A percentile compares a stretch with the other conserved stretches of the same genome.
Conservation (phyloP, 805 yeast genomes). For the Debaryomyces prosopidis region DNA sequence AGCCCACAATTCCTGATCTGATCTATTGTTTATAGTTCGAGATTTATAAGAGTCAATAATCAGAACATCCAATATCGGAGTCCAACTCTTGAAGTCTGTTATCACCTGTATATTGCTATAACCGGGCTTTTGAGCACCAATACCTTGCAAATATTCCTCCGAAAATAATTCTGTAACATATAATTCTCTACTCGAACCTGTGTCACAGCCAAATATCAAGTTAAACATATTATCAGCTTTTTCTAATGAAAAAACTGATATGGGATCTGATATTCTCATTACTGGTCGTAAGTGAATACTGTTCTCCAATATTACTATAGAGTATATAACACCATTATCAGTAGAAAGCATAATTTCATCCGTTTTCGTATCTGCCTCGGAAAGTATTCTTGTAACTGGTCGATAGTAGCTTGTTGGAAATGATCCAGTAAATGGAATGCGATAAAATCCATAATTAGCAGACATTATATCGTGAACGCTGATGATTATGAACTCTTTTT, state of each 20-base stretch:
- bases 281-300: slow-evolving; percentile 26
- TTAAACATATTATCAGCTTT: slow-evolving; percentile 14
- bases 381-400: slow-evolving; percentile 21
- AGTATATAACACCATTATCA: slow-evolving; percentile 34
- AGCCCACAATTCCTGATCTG: slow-evolving; percentile 45
- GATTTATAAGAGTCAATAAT: slow-evolving; percentile 27
- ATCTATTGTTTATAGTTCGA: slow-evolving; percentile 15
- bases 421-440: slow-evolving; percentile 19
- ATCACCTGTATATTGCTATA: slow-evolving; percentile 24
- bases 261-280: slow-evolving; percentile 34
- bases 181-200: slow-evolving; percentile 39
- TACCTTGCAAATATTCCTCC: slow-evolving; percentile 7
- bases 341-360: slow-evolving; percentile 36
- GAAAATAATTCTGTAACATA: slow-evolving; percentile 24
- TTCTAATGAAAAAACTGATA: slow-evolving; percentile 34
- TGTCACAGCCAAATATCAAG: slow-evolving; percentile 41
- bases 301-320: slow-evolving; percentile 22
- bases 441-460: slow-evolving; percentile 41
- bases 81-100: slow-evolving; percentile 45
- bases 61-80: slow-evolving; percentile 45
- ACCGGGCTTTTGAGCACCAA: slow-evolving; percentile 6
- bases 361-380: slow-evolving; percentile 3
- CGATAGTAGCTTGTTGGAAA: slow-evolving; percentile 44
- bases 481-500: slow-evolving; percentile 32
- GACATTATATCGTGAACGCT: slow-evolving; percentile 48